Base-by-base conservation (phyloP, 306 rosid species). In the Clitoria ternatea region DNA sequence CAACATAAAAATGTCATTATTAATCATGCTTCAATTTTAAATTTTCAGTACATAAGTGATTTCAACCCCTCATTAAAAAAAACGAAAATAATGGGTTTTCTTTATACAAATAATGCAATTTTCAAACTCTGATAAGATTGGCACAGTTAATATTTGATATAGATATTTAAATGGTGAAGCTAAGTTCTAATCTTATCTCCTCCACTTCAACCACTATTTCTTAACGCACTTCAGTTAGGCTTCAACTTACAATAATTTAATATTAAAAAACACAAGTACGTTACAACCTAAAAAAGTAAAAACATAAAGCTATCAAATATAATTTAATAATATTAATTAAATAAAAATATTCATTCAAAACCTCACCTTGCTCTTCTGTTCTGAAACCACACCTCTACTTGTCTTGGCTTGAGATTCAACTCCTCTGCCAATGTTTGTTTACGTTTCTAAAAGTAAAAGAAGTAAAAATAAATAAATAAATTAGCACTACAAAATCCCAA, bases 311-410 rank as follows among this genome's bases (percentile, higher is more conserved):
- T 59, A 36, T 53, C 27, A 0, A 39, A 39, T 2, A n/a, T 76
- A 67, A 59, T 15, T 17, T 23, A 13, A 13, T 2, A 0, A 32
- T 22, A 35, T 20, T 12, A 56, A 1, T 29, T 36, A 37, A 39
- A 69, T 52, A 39, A 15, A 9, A 59, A 26, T 57, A 7, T 13
- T 7, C 19, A 19, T 20, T 26, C 0, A n/a, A 10, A n/a, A 10
- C 30, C 89, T 83, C 61, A 88, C 96, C 96, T 83, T 82, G 96
- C 96, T 61, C 96, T 85, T 43, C 96, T 74, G 85, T 88, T 91
- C 77, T 91, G 97, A 66, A 91, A 91, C 96, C 97, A 91, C 71
- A 91, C 97, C 77, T 88, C 97, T 77, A 91, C 97, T 74, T 91
- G 97, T 65, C 97, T 85, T 1, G 92, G 79, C 63, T 84, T 82